Base-by-base conservation (phyloP, 2,329 filamentous ascomycete species). In the Penicillium hordei region DNA sequence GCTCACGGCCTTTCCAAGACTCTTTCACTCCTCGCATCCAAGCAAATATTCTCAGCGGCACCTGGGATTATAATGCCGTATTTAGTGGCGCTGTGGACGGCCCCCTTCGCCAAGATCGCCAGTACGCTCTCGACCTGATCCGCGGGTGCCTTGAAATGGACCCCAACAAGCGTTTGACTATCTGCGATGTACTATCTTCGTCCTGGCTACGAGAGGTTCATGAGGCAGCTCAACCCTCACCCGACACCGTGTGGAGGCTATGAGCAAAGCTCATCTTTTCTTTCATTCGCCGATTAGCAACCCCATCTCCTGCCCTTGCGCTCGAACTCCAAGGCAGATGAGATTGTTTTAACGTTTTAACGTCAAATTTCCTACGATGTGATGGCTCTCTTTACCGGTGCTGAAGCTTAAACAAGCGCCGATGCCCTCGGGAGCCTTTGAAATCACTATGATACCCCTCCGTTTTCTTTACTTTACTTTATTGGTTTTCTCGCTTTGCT, bases 1-100 rank as follows among this genome's bases (percentile, higher is more conserved):
- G 85, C 17, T 79, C 80, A 5, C 77, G 87, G 6, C 86, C 86
- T 0, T 89, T 89, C 72, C 80, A 83, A 48, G 83, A 87, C 63
- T 71, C 79, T 0, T 83, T 89, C 61, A 77, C 83, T 45, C 81
- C 83, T 46, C 83, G 82, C 56, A 79, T 87, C 4, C 81, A 82
- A 55, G 79, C 81, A 59, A 82, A 84, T 63, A 89, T 89, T 57
- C 70, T 83, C 31, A 78, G 77, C 17, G 86, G 85, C 6, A 80
- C 82, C 19, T 89, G 85, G 83, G 78, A 87, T 56, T 72, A 76
- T 12, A 72, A 80, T 15, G 74, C 78, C 13, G 73, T 87, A 25
- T 72, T 81, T 27, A 73, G 75, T 4, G 75, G 76, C n/a, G 75
- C 76, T 0, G 67, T 63, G 5, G 74, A 71, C 13, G 69, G 75